Percentiles rank a stretch among this genome's conserved stretches.
Conservation (phyloP, 139 green algal species). For the Chlamydomonas schloesseri region DNA sequence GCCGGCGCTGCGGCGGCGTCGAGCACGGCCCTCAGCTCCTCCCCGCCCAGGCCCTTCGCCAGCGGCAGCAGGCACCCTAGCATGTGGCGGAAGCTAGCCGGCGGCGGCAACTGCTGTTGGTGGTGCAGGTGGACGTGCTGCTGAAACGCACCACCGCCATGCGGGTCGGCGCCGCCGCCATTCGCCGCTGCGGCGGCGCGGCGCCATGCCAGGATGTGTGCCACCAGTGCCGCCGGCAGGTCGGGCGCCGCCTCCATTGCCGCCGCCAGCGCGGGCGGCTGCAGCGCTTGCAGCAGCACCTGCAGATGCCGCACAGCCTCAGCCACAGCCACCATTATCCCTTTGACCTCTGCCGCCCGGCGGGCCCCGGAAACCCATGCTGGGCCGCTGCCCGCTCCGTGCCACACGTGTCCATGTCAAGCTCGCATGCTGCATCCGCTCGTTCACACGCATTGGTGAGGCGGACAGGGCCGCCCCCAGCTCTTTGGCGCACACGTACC, state of each 20-base stretch:
- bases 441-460: too few relatives aligned
- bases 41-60: background rate
- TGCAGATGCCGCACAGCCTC: background rate
- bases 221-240: constrained; percentile 4
- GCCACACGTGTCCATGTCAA: too few relatives aligned
- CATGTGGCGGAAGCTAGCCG: background rate
- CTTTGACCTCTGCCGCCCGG: too few relatives aligned
- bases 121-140: too few relatives aligned
- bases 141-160: too few relatives aligned
- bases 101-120: background rate
- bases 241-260: background rate
- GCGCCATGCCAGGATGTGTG: background rate
- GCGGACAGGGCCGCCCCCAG: too few relatives aligned
- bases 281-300: constrained; percentile 17
- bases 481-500: background rate
- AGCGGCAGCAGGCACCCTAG: constrained; percentile 3
- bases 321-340: background rate
- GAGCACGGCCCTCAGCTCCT: background rate
- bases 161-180: too few relatives aligned
- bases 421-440: too few relatives aligned
- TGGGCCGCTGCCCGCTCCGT: too few relatives aligned
- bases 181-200: background rate
- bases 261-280: background rate
- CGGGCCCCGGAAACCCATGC: too few relatives aligned
- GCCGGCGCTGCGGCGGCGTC: background rate